phyloP scores from a whole-genome alignment of 2,329 filamentous ascomycete genomes.

The Talaromyces sp. region DNA sequence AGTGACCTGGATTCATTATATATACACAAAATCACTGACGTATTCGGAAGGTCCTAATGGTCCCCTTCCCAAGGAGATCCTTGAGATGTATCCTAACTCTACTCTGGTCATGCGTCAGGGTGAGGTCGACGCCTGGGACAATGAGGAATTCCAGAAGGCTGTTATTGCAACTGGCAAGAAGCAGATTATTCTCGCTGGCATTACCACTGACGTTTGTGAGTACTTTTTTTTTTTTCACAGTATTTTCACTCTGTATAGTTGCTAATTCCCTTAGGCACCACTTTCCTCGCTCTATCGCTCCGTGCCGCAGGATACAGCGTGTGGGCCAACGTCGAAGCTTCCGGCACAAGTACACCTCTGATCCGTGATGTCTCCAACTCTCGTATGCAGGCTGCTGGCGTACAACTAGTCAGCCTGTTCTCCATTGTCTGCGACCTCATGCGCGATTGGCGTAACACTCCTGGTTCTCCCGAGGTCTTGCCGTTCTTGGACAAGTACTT shows the following conservation, averaged over 20 bases:
- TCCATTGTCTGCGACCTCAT: neutral
- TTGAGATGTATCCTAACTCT: conserved; percentile 61
- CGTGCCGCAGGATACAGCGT: neutral
- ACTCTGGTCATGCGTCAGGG: conserved; percentile 67
- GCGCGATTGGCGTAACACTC: neutral
- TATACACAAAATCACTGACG: neutral
- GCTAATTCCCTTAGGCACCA: neutral
- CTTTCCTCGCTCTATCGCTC: neutral
- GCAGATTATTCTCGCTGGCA: neutral
- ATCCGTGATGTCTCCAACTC: neutral
- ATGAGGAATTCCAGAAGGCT: conserved; percentile 64
- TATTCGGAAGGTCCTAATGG: conserved; percentile 45
- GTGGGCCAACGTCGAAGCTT: neutral
- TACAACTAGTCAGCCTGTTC: neutral
- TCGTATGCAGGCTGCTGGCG: neutral
- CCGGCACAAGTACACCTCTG: neutral
- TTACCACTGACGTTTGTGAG: neutral
- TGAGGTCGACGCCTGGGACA: conserved; percentile 77
- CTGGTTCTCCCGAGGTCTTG: conserved; percentile 48
- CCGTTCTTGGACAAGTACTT: conserved; percentile 60
- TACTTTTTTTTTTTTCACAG: neutral
- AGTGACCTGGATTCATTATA: conserved; percentile 59
- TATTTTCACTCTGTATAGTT: neutral
- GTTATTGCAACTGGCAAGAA: conserved; percentile 39
- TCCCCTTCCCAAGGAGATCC: conserved; percentile 57